Conservation (phyloP, 176 grass and related monocot genomes). For the Eragrostis curvula region DNA sequence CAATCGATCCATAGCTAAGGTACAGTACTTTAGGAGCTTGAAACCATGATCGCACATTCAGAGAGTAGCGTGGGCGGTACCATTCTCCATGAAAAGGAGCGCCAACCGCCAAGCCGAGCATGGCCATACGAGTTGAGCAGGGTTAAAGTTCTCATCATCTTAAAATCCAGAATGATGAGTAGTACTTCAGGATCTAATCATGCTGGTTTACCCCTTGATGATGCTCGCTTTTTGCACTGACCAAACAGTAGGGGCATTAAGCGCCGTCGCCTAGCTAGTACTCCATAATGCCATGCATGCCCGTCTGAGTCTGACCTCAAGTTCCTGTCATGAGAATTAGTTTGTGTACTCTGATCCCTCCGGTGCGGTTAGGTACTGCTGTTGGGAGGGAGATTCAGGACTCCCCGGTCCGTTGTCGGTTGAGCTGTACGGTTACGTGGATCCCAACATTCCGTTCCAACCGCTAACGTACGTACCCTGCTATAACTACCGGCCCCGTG, state of each 20-base stretch:
- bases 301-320: neutral
- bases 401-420: neutral
- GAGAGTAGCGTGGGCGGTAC: neutral
- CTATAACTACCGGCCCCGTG: neutral
- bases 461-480: neutral
- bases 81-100: conserved; percentile 35
- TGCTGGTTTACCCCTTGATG: neutral
- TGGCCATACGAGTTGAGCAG: neutral
- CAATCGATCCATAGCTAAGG: neutral
- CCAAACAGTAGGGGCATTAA: neutral
- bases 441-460: conserved; percentile 26
- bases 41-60: conserved; percentile 7
- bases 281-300: neutral
- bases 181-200: conserved; percentile 23
- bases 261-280: neutral
- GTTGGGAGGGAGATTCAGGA: neutral
- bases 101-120: neutral
- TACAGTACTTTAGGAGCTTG: conserved; percentile 29
- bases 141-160: conserved; percentile 12
- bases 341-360: neutral
- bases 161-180: conserved; percentile 36
- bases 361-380: neutral
- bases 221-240: conserved; percentile 3
- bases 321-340: no score
- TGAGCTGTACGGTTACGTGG: neutral